Evolutionary conservation across 768 basidiomycete species (phyloP).

Genomic region (Kwoniella heveanensis): DNA sequence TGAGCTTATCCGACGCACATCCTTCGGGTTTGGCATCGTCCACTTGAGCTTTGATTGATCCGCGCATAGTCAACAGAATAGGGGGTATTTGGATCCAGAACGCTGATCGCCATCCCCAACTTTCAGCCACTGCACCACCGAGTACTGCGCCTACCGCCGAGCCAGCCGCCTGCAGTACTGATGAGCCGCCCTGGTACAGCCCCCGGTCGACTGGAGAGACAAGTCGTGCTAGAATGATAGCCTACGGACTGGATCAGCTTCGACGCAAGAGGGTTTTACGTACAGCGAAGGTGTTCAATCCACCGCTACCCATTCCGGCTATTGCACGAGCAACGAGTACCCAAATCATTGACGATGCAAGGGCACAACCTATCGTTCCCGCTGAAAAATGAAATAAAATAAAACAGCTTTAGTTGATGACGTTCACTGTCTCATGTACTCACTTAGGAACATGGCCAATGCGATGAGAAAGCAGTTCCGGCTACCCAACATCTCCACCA

Average conservation of each 20-base stretch:
- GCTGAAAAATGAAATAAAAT: constrained; percentile 10
- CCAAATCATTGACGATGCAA: constrained; percentile 37
- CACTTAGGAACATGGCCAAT: constrained; percentile 29
- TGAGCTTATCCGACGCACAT: constrained; percentile 35
- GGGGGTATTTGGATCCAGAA: constrained; percentile 46
- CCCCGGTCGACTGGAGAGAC: constrained; percentile 49
- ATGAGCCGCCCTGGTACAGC: constrained; percentile 48
- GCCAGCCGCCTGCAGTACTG: constrained; percentile 42
- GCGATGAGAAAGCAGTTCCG: constrained; percentile 39
- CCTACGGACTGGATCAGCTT: constrained; percentile 14
- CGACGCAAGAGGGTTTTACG: constrained; percentile 10
- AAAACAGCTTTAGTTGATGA: neutral
- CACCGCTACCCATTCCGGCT: constrained; percentile 41
- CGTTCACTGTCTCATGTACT: no score
- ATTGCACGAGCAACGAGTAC: constrained; percentile 36
- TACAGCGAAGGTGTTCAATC: constrained; percentile 44
- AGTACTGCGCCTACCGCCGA: constrained; percentile 38
- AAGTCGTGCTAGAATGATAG: constrained; percentile 48
- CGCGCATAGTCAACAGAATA: constrained; percentile 29
- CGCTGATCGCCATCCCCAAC: constrained; percentile 43
- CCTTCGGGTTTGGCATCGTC: constrained; percentile 20
- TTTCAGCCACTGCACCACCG: constrained; percentile 42
- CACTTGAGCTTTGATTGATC: constrained; percentile 45
- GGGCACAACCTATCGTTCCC: constrained; percentile 37
- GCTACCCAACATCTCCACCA: constrained; percentile 36